phyloP scores from a whole-genome alignment of 1,284 basidiomycete genomes.

The Tilletia indica region DNA sequence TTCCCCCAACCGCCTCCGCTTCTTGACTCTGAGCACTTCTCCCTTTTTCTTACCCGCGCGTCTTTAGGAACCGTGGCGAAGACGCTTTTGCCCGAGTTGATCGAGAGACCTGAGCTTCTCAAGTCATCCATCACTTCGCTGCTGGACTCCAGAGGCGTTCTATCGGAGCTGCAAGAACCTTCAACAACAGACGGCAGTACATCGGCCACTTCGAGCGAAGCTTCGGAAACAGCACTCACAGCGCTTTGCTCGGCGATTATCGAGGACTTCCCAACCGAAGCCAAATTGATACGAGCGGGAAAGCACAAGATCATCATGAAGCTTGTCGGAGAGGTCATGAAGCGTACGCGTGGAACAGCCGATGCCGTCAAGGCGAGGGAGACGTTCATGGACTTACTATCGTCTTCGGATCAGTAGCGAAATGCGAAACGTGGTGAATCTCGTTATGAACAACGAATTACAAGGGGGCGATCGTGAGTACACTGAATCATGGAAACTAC shows the following conservation, averaged over 20 bases:
- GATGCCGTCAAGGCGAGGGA: slow-evolving; percentile 59
- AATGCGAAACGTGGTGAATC: too few species aligned
- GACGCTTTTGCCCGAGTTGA: slow-evolving; percentile 40
- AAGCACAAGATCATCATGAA: slow-evolving; percentile 80
- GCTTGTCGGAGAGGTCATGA: slow-evolving; percentile 87
- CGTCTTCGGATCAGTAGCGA: background rate
- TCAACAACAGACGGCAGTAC: too few species aligned
- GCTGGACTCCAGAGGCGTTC: slow-evolving; percentile 25
- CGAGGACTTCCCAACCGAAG: slow-evolving; percentile 69
- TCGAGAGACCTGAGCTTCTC: slow-evolving; percentile 22
- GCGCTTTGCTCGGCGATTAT: slow-evolving; percentile 68
- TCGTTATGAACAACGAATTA: background rate
- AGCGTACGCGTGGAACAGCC: slow-evolving; percentile 72
- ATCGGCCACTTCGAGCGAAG: background rate
- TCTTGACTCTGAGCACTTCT: background rate
- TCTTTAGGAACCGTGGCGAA: slow-evolving; percentile 47
- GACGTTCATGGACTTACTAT: background rate
- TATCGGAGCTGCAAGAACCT: slow-evolving; percentile 19
- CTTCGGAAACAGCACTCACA: slow-evolving; percentile 25
- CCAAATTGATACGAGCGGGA: slow-evolving; percentile 69
- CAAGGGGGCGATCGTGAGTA: too few species aligned
- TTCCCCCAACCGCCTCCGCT: background rate
- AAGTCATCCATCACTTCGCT: slow-evolving; percentile 19
- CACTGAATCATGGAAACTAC: too few species aligned
- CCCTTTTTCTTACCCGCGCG: too few species aligned